Percentiles rank a stretch among this genome's conserved stretches.
Conservation (phyloP, 2,329 filamentous ascomycete species). For the Fusarium avenaceum region DNA sequence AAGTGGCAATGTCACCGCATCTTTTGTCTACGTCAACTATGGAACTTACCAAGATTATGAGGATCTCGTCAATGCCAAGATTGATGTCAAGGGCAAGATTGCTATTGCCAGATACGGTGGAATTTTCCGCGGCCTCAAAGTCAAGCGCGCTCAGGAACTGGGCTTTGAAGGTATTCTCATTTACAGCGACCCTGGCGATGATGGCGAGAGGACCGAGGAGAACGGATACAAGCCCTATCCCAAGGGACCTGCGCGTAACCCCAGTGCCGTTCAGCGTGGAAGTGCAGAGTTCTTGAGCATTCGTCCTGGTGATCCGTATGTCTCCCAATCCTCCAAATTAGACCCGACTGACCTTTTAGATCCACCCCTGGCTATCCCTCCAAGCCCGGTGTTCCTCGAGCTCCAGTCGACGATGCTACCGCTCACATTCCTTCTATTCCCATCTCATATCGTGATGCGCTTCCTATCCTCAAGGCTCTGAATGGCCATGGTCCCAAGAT, state of each 20-base stretch:
- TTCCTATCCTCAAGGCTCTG: conserved; percentile 89
- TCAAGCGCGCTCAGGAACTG: conserved; percentile 91
- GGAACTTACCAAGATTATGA: conserved; percentile 89
- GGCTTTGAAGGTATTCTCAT: conserved; percentile 89
- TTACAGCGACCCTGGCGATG: conserved; percentile 91
- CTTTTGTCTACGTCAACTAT: conserved; percentile 91
- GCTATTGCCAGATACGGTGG: conserved; percentile 87
- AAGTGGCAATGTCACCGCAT: conserved; percentile 88
- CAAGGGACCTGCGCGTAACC: conserved; percentile 86
- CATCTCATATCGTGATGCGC: conserved; percentile 87
- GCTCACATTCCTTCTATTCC: conserved; percentile 92
- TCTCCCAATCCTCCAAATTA: conserved; percentile 15
- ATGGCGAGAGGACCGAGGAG: conserved; percentile 83
- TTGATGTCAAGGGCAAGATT: conserved; percentile 86
- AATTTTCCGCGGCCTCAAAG: conserved; percentile 90
- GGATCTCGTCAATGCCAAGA: conserved; percentile 79
- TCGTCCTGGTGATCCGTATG: conserved; percentile 75
- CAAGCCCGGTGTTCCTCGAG: conserved; percentile 85
- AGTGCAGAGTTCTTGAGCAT: conserved; percentile 85
- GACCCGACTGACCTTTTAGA: conserved; percentile 47
- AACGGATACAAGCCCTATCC: conserved; percentile 87
- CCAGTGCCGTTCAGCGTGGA: conserved; percentile 90
- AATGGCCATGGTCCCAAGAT: conserved; percentile 89
- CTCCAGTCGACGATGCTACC: conserved; percentile 76
- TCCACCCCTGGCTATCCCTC: conserved; percentile 96